Base-by-base conservation (phyloP, 257 asterid genomes). In the Ehretia macrophylla region DNA sequence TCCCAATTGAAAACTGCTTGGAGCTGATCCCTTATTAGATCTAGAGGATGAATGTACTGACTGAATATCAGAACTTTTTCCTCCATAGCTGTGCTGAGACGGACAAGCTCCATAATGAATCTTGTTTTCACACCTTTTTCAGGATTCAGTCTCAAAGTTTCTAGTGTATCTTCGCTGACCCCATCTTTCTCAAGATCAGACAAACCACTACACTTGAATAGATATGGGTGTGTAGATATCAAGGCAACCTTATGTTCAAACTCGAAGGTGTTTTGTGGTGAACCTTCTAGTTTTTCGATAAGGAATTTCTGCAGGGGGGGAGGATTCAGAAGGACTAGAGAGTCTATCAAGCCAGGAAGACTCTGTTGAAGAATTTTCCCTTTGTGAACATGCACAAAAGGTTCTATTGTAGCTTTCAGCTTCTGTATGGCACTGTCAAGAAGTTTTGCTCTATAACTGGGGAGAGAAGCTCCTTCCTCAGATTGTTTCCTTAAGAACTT, bases 381-480 rank as follows among this genome's bases (percentile, higher is more conserved):
- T 66, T 71, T 73, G 73, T 83, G 86, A 20, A 83, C 63, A 37
- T 85, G 87, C 57, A 85, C 95, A 51, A 74, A 85, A 0, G 88
- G 90, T 8, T 60, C 58, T 76, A 83, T 83, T 23, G 63, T 19
- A 11, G 10, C 20, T 62, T 85, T 83, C 1, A 82, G 69, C 68
- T 60, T 67, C 68, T 71, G 68, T 5, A 76, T 67, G 4, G 66
- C 78, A 11, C 38, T 58, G 55, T 68, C 73, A 4, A 55, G 64
- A 10, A 5, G 63, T 17, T 67, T 50, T 22, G 71, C 27, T 51
- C 48, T 9, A 19, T 64, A 14, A 58, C 56, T 47, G 47, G 67
- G 0, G 12, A 46, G 71, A 17, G 35, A 48, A 23, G 51, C 32
- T 20, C 48, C 63, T 18, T 19, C 39, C 47, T 21, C 46, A 42